Conservation (phyloP, 2,329 filamentous ascomycete genomes). For the Scedosporium boydii region DNA sequence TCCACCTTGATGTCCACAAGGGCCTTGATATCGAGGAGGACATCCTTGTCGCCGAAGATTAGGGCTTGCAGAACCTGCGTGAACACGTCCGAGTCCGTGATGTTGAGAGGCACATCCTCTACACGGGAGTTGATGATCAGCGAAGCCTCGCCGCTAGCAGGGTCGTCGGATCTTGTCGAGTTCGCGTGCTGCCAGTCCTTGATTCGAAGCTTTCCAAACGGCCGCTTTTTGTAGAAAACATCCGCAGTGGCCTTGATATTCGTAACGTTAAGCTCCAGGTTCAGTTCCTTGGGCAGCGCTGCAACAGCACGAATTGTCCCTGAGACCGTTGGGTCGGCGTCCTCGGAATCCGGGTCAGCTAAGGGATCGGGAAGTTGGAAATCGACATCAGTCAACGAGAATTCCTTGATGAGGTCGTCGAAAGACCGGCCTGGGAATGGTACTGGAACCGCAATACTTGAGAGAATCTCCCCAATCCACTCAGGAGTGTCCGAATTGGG, state of each 20-base stretch:
- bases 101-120: constrained; percentile 68
- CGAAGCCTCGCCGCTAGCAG: constrained; percentile 41
- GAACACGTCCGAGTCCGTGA: constrained; percentile 73
- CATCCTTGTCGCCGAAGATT: constrained; percentile 60
- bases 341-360: constrained; percentile 64
- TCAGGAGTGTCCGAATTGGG: constrained; percentile 59
- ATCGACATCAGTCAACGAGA: constrained; percentile 75
- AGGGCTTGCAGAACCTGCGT: constrained; percentile 71
- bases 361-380: constrained; percentile 76
- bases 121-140: constrained; percentile 70
- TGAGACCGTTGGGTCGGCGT: constrained; percentile 68
- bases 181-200: constrained; percentile 76
- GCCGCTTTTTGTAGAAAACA: constrained; percentile 66
- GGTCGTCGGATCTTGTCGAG: constrained; percentile 57
- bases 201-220: constrained; percentile 74
- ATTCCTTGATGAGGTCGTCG: constrained; percentile 71
- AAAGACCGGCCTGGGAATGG: constrained; percentile 76
- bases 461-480: constrained; percentile 75
- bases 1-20: constrained; percentile 73
- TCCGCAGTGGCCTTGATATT: constrained; percentile 68
- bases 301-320: constrained; percentile 75
- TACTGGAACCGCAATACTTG: constrained; percentile 73
- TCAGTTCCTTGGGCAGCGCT: constrained; percentile 73
- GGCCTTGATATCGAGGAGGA: constrained; percentile 69
- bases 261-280: constrained; percentile 72